phyloP scores from a whole-genome alignment of 2,329 filamentous ascomycete species.

The Colletotrichum lindemuthianum region DNA sequence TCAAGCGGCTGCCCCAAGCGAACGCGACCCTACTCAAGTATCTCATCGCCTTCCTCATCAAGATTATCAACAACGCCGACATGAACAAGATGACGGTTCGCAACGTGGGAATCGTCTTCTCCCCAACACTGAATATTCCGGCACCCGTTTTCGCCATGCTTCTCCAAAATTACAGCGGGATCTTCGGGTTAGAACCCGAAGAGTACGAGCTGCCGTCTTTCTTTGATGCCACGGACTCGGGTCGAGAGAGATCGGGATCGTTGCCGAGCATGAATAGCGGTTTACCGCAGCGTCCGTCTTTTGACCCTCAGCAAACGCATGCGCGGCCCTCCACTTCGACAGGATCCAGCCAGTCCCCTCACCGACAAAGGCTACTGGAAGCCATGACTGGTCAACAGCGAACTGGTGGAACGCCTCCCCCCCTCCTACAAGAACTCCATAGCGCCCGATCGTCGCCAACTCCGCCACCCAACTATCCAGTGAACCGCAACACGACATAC shows the following conservation, averaged over 20 bases:
- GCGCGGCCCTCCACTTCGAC: slow-evolving; percentile 56
- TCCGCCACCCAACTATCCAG: slow-evolving; percentile 49
- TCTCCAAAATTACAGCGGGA: slow-evolving; percentile 86
- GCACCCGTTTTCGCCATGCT: slow-evolving; percentile 94
- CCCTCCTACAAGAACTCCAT: slow-evolving; percentile 48
- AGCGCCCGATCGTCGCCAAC: slow-evolving; percentile 53
- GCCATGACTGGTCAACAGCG: slow-evolving; percentile 46
- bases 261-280: slow-evolving; percentile 36
- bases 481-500: slow-evolving; percentile 48
- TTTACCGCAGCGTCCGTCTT: slow-evolving; percentile 42
- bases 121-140: slow-evolving; percentile 95
- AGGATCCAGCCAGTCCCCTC: slow-evolving; percentile 60
- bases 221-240: slow-evolving; percentile 43
- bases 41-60: slow-evolving; percentile 87
- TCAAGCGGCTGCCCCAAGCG: slow-evolving; percentile 80
- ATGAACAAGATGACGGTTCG: slow-evolving; percentile 98
- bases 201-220: slow-evolving; percentile 67
- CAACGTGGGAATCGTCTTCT: slow-evolving; percentile 98
- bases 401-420: slow-evolving; percentile 59
- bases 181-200: slow-evolving; percentile 80
- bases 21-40: slow-evolving; percentile 87
- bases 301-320: slow-evolving; percentile 48
- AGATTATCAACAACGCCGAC: slow-evolving; percentile 89
- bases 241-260: slow-evolving; percentile 40
- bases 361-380: slow-evolving; percentile 60